Percentiles rank a stretch among this genome's conserved stretches.
Evolutionary conservation across 768 basidiomycete species (phyloP).

Genomic region (Hygrophorus pudorinus): DNA sequence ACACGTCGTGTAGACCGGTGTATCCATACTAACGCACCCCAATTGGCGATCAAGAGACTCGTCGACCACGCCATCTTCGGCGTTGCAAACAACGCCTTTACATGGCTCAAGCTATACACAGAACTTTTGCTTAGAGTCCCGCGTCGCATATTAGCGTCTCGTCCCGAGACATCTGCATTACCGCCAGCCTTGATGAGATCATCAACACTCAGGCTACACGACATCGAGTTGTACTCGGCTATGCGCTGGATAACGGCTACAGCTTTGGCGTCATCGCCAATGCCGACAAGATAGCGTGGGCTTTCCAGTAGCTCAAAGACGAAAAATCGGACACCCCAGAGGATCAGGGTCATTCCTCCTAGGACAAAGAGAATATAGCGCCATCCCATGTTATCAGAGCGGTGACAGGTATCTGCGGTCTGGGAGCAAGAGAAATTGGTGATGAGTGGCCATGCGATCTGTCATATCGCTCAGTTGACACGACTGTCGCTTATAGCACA

Average conservation of each 20-base stretch:
- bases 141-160: conserved; percentile 7
- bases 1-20: conserved; percentile 35
- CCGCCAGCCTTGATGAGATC: conserved; percentile 27
- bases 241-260: conserved; percentile 53
- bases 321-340: conserved; percentile 56
- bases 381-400: conserved; percentile 59
- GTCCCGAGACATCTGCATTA: conserved; percentile 5
- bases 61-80: conserved; percentile 58
- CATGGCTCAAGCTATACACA: conserved; percentile 29
- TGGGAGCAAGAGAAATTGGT: conserved; percentile 53
- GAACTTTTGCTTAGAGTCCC: conserved; percentile 24
- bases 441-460: conserved; percentile 69
- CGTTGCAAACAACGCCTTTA: conserved; percentile 55
- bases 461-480: neutral
- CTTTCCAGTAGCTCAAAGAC: conserved; percentile 59
- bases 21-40: conserved; percentile 23
- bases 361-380: conserved; percentile 65
- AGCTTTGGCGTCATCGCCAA: conserved; percentile 51
- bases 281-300: conserved; percentile 64
- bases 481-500: neutral
- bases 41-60: conserved; percentile 45
- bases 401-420: conserved; percentile 24
- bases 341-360: conserved; percentile 58
- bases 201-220: conserved; percentile 38
- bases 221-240: conserved; percentile 49